These are phyloP conservation scores for Stachybotrys chartarum DNA, from an alignment of 2,329 filamentous ascomycete genomes.

Conservation along the genomic window DNA sequence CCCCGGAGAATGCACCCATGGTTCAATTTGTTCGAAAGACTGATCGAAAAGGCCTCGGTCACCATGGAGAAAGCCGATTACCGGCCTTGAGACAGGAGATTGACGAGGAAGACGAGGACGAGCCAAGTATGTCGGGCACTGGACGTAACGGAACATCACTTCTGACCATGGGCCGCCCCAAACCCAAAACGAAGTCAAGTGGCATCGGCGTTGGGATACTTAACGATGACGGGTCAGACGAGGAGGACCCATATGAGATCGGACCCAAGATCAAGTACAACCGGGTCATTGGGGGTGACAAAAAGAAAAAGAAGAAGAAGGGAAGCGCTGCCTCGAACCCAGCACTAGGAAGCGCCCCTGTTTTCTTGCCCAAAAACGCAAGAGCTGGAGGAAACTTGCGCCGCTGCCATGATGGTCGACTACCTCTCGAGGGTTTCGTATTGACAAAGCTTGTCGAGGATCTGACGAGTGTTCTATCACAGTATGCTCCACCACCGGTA, in stretches of 20 bases:
- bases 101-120: constrained; percentile 35
- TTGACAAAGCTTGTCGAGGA: constrained; percentile 49
- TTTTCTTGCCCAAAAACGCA: constrained; percentile 61
- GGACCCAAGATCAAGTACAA: constrained; percentile 88
- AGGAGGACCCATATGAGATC: constrained; percentile 89
- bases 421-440: constrained; percentile 75
- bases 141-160: constrained; percentile 8
- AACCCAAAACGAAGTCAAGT: constrained; percentile 43
- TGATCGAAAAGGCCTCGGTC: constrained; percentile 65
- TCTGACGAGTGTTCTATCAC: constrained; percentile 17
- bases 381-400: constrained; percentile 25
- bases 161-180: constrained; percentile 35
- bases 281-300: constrained; percentile 71
- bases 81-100: constrained; percentile 31
- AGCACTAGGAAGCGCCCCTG: constrained; percentile 56
- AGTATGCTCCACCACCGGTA: constrained; percentile 59
- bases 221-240: constrained; percentile 90
- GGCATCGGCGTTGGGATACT: constrained; percentile 83
- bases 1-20: constrained; percentile 71
- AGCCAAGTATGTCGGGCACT: constrained; percentile 6
- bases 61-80: constrained; percentile 50
- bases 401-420: constrained; percentile 75
- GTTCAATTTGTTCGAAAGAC: constrained; percentile 59
- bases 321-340: constrained; percentile 49
- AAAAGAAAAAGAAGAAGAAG: constrained; percentile 67